These are phyloP conservation scores for Dichomitus squalens DNA, from an alignment of 1,284 basidiomycete genomes.

Conservation along the genomic window DNA sequence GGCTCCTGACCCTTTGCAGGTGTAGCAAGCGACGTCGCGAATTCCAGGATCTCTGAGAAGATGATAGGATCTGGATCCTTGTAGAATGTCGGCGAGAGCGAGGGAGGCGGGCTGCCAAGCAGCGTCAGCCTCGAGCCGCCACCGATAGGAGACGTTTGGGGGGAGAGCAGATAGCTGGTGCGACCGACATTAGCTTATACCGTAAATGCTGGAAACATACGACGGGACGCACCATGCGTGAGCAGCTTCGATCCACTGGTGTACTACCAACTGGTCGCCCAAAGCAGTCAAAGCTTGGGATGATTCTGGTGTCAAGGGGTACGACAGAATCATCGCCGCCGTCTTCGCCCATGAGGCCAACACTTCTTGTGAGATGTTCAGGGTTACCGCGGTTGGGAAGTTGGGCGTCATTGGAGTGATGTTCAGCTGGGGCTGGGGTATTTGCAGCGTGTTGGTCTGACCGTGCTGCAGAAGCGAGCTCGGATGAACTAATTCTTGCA, in stretches of 20 bases:
- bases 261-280: conserved; percentile 78
- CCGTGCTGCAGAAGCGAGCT: conserved; percentile 47
- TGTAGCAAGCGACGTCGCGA: conserved; percentile 78
- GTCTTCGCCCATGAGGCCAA: conserved; percentile 86
- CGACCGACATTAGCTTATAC: conserved; percentile 10
- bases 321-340: conserved; percentile 82
- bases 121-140: conserved; percentile 66
- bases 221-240: conserved; percentile 81
- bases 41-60: conserved; percentile 93
- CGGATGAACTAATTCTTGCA: conserved; percentile 76
- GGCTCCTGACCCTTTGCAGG: conserved; percentile 84
- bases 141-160: conserved; percentile 74
- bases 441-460: conserved; percentile 39
- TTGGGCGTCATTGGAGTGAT: conserved; percentile 68
- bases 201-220: background rate
- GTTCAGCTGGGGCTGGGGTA: conserved; percentile 42
- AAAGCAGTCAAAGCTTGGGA: conserved; percentile 84
- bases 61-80: conserved; percentile 82
- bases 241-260: conserved; percentile 83
- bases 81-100: conserved; percentile 52
- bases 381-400: conserved; percentile 46
- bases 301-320: conserved; percentile 63
- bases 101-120: conserved; percentile 66
- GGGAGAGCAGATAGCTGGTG: conserved; percentile 85
- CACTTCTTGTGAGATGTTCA: conserved; percentile 56